A percentile compares a stretch with the other conserved stretches of the same genome.
Evolutionary conservation across 345 rosid genomes (phyloP).

Genomic region (Lepidium sativum): DNA sequence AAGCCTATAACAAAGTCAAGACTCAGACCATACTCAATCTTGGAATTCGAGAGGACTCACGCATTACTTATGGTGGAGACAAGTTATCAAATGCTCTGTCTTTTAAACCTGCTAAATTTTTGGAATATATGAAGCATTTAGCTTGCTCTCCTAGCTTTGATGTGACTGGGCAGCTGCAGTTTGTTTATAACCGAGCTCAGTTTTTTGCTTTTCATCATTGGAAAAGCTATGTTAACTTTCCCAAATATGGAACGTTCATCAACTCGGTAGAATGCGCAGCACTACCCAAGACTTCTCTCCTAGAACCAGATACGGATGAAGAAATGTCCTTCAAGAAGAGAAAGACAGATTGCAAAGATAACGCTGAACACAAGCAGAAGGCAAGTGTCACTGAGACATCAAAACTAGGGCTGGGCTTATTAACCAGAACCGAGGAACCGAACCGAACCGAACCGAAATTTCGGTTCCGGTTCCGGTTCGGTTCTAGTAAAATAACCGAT

Average conservation of each 20-base stretch:
- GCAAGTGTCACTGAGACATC: conserved; percentile 15
- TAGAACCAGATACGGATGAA: conserved; percentile 7
- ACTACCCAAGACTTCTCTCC: conserved; percentile 23
- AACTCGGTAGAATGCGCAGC: conserved; percentile 25
- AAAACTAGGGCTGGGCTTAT: no score
- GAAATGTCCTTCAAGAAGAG: conserved; percentile 1
- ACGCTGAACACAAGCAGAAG: conserved; percentile 17
- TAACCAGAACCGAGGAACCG: no score
- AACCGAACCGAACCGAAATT: no score
- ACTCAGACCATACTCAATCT: conserved; percentile 42
- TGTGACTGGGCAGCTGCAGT: conserved; percentile 34
- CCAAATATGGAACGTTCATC: conserved; percentile 30
- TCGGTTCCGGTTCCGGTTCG: no score
- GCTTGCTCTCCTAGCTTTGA: conserved; percentile 30
- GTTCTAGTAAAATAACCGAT: no score
- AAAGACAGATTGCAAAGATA: conserved; percentile 20
- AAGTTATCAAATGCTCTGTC: conserved; percentile 23
- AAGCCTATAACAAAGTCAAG: conserved; percentile 28
- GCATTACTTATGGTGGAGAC: conserved; percentile 38
- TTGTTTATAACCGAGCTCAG: conserved; percentile 36
- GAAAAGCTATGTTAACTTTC: conserved; percentile 41
- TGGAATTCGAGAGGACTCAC: conserved; percentile 36
- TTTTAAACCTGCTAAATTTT: conserved; percentile 41
- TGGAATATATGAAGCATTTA: conserved; percentile 33
- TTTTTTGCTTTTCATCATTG: conserved; percentile 48